These are phyloP conservation scores for Vigna unguiculata DNA, from an alignment of 306 rosid genomes.

Conservation along the genomic window DNA sequence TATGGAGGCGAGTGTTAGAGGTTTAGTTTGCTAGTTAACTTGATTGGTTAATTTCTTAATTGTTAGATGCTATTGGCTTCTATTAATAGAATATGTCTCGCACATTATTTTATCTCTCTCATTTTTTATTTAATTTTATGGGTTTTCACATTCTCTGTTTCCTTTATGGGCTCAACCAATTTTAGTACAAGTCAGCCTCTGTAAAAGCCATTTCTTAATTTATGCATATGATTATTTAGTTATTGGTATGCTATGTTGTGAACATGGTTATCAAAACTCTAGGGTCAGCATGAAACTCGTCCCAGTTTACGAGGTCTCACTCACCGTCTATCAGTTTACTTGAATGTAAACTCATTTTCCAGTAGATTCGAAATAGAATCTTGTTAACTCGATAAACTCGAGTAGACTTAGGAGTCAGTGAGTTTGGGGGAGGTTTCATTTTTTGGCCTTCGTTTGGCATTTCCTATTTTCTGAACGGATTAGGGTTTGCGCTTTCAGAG, in stretches of 20 bases:
- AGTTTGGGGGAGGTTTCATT: no score
- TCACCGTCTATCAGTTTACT: no score
- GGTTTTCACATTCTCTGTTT: neutral
- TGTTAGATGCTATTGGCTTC: neutral
- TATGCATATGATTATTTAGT: constrained; percentile 4
- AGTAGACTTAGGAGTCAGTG: no score
- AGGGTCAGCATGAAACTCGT: no score
- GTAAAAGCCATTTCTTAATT: neutral
- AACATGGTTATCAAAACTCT: neutral
- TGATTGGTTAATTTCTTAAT: neutral
- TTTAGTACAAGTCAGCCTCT: neutral
- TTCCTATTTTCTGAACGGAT: no score
- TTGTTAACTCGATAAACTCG: no score
- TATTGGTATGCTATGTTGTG: constrained; percentile 4
- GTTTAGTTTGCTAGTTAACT: neutral
- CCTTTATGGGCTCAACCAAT: neutral
- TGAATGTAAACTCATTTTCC: no score
- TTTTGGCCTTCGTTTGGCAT: no score
- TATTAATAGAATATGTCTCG: neutral
- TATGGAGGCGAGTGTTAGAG: neutral
- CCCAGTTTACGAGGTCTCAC: no score
- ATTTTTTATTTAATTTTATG: neutral
- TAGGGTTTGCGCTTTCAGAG: no score
- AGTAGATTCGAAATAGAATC: no score
- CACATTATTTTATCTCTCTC: neutral